Evolutionary conservation across 495 filamentous ascomycete species (phyloP).

Genomic region (Podospora sp.): DNA sequence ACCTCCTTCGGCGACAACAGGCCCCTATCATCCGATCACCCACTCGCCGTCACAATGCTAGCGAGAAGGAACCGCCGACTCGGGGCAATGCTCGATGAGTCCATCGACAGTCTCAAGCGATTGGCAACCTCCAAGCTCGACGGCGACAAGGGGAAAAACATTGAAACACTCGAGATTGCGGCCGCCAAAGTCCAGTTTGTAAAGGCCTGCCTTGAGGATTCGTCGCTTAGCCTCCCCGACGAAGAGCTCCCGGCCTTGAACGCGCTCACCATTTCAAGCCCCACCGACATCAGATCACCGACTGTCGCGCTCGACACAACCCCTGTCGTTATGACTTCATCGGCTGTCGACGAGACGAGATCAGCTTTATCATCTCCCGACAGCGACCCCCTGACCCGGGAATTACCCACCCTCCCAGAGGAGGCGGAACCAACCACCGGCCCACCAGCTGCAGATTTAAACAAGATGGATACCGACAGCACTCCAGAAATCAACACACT

Average conservation of each 20-base stretch:
- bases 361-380: conserved; percentile 31
- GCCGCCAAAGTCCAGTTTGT: conserved; percentile 77
- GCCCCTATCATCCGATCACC: conserved; percentile 20
- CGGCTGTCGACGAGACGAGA: conserved; percentile 31
- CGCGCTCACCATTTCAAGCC: conserved; percentile 29
- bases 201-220: conserved; percentile 73
- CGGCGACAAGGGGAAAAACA: conserved; percentile 37
- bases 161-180: conserved; percentile 62
- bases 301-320: conserved; percentile 41
- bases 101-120: conserved; percentile 67
- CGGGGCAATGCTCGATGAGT: conserved; percentile 70
- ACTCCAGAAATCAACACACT: conserved; percentile 21
- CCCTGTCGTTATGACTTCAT: conserved; percentile 36
- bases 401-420: conserved; percentile 14
- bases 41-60: conserved; percentile 48
- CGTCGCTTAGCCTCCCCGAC: conserved; percentile 56
- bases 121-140: conserved; percentile 43
- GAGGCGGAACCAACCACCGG: conserved; percentile 22
- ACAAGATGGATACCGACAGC: conserved; percentile 37
- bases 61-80: conserved; percentile 74
- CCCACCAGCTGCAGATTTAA: conserved; percentile 20
- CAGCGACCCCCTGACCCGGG: background rate
- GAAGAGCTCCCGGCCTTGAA: conserved; percentile 40
- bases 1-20: conserved; percentile 35
- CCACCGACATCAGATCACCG: conserved; percentile 26